Evolutionary conservation across 139 green algal species (phyloP).

Genomic region (Picocystis salinarum): DNA sequence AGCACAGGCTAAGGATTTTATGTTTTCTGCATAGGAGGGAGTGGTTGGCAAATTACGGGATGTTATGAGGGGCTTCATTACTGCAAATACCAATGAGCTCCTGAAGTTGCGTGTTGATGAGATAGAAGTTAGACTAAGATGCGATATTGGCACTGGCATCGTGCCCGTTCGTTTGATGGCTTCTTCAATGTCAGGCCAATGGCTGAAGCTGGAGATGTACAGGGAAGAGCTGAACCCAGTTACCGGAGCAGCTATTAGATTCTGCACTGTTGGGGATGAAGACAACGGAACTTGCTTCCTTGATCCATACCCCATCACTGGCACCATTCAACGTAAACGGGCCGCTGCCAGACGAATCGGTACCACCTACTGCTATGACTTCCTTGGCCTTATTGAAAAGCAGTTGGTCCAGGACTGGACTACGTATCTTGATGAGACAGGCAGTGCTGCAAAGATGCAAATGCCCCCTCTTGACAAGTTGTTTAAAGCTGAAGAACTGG

Average conservation of each 20-base stretch:
- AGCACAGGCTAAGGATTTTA: too few relatives aligned
- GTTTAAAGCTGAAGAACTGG: slow-evolving; percentile 1
- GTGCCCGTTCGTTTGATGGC: slow-evolving; percentile 11
- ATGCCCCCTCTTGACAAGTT: too few relatives aligned
- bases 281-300: slow-evolving; percentile 8
- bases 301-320: not conserved
- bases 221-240: slow-evolving; percentile 10
- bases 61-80: slow-evolving; percentile 9
- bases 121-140: slow-evolving; percentile 10
- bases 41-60: too few relatives aligned
- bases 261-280: slow-evolving; percentile 9
- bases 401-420: slow-evolving; percentile 7
- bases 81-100: slow-evolving; percentile 2
- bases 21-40: too few relatives aligned
- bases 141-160: slow-evolving; percentile 1
- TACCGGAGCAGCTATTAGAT: slow-evolving; percentile 6
- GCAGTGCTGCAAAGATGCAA: not conserved
- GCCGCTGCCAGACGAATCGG: slow-evolving; percentile 1
- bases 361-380: slow-evolving; percentile 2
- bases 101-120: slow-evolving; percentile 11
- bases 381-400: slow-evolving; percentile 3
- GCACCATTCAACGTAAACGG: not conserved
- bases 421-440: slow-evolving; percentile 4
- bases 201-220: slow-evolving; percentile 15
- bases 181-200: slow-evolving; percentile 12